Conservation (phyloP, 345 rosid genomes). For the Pugionium dolabratum region DNA sequence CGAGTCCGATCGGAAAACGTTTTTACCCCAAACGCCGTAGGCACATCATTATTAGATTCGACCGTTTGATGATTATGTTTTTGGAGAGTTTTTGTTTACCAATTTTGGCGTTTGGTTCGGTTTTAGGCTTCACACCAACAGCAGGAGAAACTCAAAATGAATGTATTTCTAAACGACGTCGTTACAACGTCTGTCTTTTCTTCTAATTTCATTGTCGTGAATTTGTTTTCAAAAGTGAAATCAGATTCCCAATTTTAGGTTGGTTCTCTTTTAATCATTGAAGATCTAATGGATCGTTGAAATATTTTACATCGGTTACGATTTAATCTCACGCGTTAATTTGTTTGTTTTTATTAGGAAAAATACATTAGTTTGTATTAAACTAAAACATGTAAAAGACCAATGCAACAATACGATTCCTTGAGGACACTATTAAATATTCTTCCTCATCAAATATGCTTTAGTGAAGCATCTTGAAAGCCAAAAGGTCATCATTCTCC, state of each 20-base stretch:
- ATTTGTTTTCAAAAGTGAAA: background rate
- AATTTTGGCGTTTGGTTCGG: too few species aligned
- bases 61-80: too few species aligned
- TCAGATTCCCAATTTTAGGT: conserved; percentile 22
- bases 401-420: conserved; percentile 30
- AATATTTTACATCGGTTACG: background rate
- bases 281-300: background rate
- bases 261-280: conserved; percentile 2
- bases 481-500: conserved; percentile 19
- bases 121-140: too few species aligned
- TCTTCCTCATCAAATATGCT: conserved; percentile 31
- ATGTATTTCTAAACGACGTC: background rate
- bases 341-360: background rate
- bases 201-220: background rate
- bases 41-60: too few species aligned
- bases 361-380: conserved; percentile 6
- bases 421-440: conserved; percentile 15
- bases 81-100: too few species aligned
- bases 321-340: background rate
- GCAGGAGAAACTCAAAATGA: background rate
- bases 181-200: background rate
- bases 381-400: conserved; percentile 13
- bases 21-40: too few species aligned
- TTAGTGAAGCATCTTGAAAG: conserved; percentile 24
- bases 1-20: background rate